Conservation (phyloP, 495 filamentous ascomycete genomes). For the Parachaetomium inaequale region DNA sequence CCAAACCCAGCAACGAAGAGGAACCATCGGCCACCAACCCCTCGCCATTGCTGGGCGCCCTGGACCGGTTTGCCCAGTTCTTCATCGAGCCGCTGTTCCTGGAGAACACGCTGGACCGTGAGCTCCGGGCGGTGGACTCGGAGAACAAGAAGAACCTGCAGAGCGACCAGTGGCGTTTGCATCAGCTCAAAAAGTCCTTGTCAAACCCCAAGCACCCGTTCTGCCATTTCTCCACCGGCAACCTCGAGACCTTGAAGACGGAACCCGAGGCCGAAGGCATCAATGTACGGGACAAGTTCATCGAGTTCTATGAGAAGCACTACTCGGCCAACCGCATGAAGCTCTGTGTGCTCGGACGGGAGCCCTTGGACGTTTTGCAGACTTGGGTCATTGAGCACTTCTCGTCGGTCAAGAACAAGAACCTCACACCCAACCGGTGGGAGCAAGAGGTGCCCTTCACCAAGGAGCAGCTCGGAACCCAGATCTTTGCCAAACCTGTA, state of each 20-base stretch:
- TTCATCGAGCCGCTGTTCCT: constrained; percentile 92
- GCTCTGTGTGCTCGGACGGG: constrained; percentile 83
- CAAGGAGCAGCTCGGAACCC: constrained; percentile 64
- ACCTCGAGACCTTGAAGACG: constrained; percentile 83
- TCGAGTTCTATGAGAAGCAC: constrained; percentile 83
- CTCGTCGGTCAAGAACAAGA: constrained; percentile 76
- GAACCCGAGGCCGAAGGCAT: constrained; percentile 76
- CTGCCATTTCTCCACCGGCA: constrained; percentile 93
- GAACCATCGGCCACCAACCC: constrained; percentile 50
- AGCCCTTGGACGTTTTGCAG: constrained; percentile 84
- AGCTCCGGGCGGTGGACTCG: constrained; percentile 90
- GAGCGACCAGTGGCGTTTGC: constrained; percentile 86
- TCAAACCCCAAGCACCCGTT: constrained; percentile 92
- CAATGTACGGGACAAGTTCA: constrained; percentile 89
- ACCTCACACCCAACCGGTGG: constrained; percentile 79
- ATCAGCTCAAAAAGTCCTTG: constrained; percentile 86
- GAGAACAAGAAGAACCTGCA: constrained; percentile 99
- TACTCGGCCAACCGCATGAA: constrained; percentile 98
- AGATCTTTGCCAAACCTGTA: constrained; percentile 92
- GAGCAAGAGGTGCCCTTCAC: constrained; percentile 66
- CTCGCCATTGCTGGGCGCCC: constrained; percentile 82
- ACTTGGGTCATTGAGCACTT: constrained; percentile 87
- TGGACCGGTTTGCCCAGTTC: constrained; percentile 97
- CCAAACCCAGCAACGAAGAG: constrained; percentile 57
- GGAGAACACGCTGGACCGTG: constrained; percentile 82